Conservation (phyloP, 148 eudicot species). For the Heliamphora exappendiculata region DNA sequence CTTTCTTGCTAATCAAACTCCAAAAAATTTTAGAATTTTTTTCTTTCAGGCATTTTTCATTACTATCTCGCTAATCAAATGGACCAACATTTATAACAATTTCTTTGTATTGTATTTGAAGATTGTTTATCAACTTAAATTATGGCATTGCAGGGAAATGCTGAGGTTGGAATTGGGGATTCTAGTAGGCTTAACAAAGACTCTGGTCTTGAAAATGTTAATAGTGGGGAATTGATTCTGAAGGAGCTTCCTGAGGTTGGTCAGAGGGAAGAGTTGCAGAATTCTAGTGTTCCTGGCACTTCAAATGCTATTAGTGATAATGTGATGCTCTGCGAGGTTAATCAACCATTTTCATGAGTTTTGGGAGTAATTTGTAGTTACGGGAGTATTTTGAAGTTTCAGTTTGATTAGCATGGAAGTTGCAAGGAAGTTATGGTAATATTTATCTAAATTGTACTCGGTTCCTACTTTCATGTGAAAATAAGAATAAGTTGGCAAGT, state of each 20-base stretch:
- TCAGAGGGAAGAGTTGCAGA: not conserved
- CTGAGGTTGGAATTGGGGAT: not conserved
- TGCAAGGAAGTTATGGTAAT: too few species aligned
- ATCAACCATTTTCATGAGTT: slow-evolving; percentile 7
- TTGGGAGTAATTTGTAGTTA: too few species aligned
- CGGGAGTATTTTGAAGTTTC: too few species aligned
- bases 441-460: too few species aligned
- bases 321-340: slow-evolving; percentile 24
- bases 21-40: too few species aligned
- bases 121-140: not conserved
- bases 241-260: not conserved
- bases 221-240: slow-evolving; percentile 1
- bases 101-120: not conserved
- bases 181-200: not conserved
- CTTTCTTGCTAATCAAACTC: too few species aligned
- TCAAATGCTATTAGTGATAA: not conserved
- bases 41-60: too few species aligned
- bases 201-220: not conserved
- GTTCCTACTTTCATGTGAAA: too few species aligned
- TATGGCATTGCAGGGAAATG: slow-evolving; percentile 22
- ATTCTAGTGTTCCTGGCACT: not conserved
- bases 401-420: too few species aligned
- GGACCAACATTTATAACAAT: not conserved
- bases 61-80: too few species aligned
- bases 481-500: too few species aligned